Conservation (phyloP, 345 rosid species). For the Citrus cavaleriei region DNA sequence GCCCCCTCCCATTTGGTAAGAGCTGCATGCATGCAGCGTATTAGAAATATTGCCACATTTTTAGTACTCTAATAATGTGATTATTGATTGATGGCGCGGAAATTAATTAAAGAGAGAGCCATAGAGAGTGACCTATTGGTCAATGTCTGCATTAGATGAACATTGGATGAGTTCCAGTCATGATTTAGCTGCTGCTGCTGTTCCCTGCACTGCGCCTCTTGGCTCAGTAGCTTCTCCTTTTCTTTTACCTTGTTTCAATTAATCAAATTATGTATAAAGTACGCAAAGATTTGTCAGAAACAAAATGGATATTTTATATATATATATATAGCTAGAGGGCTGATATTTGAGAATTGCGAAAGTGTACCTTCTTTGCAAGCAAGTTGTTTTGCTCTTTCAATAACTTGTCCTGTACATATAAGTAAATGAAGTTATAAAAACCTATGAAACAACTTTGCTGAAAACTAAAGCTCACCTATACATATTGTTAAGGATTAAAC, state of each 20-base stretch:
- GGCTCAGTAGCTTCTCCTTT: slow-evolving; percentile 49
- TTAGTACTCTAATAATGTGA: not conserved
- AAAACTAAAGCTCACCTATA: no score
- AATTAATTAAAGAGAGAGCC: not conserved
- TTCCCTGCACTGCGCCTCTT: slow-evolving; percentile 27
- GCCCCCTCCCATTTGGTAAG: slow-evolving; percentile 10
- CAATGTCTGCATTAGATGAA: slow-evolving; percentile 34
- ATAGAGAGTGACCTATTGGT: slow-evolving; percentile 35
- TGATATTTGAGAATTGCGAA: not conserved
- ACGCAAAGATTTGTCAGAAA: not conserved
- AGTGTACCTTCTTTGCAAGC: slow-evolving; percentile 68
- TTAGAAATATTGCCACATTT: not conserved
- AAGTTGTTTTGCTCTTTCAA: slow-evolving; percentile 64
- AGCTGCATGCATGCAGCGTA: slow-evolving; percentile 8
- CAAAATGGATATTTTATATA: not conserved
- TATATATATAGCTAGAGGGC: no score
- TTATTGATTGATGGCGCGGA: not conserved
- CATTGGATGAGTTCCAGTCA: slow-evolving; percentile 33
- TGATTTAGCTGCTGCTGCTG: slow-evolving; percentile 29
- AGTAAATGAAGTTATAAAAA: not conserved
- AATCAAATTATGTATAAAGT: no score
- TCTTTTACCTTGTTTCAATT: slow-evolving; percentile 56
- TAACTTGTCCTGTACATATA: slow-evolving; percentile 53
- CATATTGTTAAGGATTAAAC: no score
- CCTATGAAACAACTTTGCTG: no score